Base-by-base conservation (phyloP, 2,329 filamentous ascomycete genomes). In the Aspergillus novoparasiticus region DNA sequence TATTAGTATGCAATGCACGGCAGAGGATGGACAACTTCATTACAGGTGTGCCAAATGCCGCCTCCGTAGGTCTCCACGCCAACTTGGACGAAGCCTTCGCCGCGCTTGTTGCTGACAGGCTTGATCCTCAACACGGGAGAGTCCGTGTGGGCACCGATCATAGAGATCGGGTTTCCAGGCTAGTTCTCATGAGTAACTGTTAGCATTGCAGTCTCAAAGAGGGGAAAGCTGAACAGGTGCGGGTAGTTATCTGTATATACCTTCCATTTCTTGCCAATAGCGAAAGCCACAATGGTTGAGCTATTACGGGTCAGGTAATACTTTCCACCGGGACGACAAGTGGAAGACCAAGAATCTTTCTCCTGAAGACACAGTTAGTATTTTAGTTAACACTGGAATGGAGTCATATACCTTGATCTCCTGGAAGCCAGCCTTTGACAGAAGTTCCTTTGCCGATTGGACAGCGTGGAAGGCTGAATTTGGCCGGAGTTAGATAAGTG, bases 61-160 rank as follows among this genome's bases (percentile, higher is more conserved):
- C 95, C 95, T 59, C 95, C 95, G 75, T 99, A 99, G 1, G 93
- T 94, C 83, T 99, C 95, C 58, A 97, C 94, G 59, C 94, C 95
- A 62, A 99, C 89, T 80, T 99, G 95, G 66, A 97, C 81, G 78
- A 95, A 99, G 14, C 94, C 94, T 68, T 91, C 90, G 61, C 87
- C 89, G 73, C 87, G 86, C 81, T 94, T 95, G 81, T 94, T 97
- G 75, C 92, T 96, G 48, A 97, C 90, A 14, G 95, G 95, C 84
- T 99, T 99, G 77, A 99, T 84, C 64, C 94, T 90, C 57, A 99
- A 86, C 71, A 91, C 94, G 6, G 93, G 93, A 12, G 94, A 97
- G 80, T 99, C 95, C 63, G 95, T 98, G 80, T 99, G 94, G 45
- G 95, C 94, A 70, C 94, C 95, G 65, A 99, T 88, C 87, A 98